Base-by-base conservation (phyloP, 768 basidiomycete genomes). In the Collybiopsis luxurians region DNA sequence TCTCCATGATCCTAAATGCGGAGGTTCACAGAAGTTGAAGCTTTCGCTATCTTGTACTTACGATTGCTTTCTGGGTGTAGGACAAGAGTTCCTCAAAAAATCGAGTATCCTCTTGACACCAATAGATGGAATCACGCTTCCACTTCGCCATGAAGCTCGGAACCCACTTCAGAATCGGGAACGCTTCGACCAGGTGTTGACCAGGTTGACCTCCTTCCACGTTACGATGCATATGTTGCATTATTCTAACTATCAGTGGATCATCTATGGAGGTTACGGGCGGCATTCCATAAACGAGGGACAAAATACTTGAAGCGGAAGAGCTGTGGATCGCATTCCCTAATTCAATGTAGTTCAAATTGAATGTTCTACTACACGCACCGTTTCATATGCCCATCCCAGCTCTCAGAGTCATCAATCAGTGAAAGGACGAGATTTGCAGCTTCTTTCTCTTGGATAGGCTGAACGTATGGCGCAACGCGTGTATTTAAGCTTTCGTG, bases 131-230 rank as follows among this genome's bases (percentile, higher is more conserved):
- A n/a, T n/a, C n/a, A n/a, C n/a, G n/a, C n/a, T n/a, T n/a, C n/a
- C n/a, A n/a, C n/a, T n/a, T n/a, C n/a, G n/a, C 23, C 31, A 17
- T 46, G 5, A 74, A 39, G 47, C 67, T 59, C 46, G 58, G 52
- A 65, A 74, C 23, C 36, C 26, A 39, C 21, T 39, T 66, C 60
- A 64, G 67, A 2, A 69, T 64, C 28, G 15, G n/a, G 42, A 74
- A 69, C n/a, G n/a, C n/a, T 50, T 74, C 73, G 38, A 73, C 73
- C n/a, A 69, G 36, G 56, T 69, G 63, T 17, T 66, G 60, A 13
- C 73, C 74, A 21, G 72, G 71, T 36, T 59, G 56, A 7, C 66
- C 63, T 4, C 72, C 71, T 9, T 58, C 38, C 15, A 53, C 55
- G 27, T 66, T 63, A 2, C 71, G 64, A 7, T 59, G 44, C 10